Evolutionary conservation across 495 filamentous ascomycete genomes (phyloP), one percentile per base, ranked within the genome.

Genomic region (Neurospora sp.): DNA sequence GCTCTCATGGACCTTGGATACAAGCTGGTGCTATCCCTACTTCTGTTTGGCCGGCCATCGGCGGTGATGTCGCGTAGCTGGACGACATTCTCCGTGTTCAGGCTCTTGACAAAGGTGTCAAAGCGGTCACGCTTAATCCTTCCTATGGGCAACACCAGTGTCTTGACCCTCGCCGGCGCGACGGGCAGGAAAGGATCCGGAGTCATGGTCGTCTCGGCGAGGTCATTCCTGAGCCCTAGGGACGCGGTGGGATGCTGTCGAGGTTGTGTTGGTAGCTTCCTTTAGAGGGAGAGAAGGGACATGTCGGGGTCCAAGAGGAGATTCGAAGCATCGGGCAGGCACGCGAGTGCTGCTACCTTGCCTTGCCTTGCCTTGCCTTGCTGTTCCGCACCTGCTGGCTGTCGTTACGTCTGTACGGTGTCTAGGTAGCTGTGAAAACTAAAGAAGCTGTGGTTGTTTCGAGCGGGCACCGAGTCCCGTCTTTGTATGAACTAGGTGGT

Each of bases 21-120:
- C 14, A 65, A 35, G 27, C 53, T 35, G 53, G 14, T 7, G 6
- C 42, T n/a, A 7, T 37, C 68, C 91, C 77, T 90, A 97, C 93
- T 96, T 86, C 93, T 89, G 82, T 97, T 91, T 73, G 94, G 93
- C 70, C 92, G 88, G 79, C 86, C 85, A 87, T 97, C 93, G 73
- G 94, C 92, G 78, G 89, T 97, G 79, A 98, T 90, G 81, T 98
- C 96, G 78, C 93, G 91, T 73, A 99, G 87, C 71, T 91, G 91
- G 74, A 99, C 89, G 73, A 96, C 88, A 87, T 93, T 91, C 78
- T 96, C 91, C 73, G 87, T 83, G 79, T 91, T 89, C 70, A 99
- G 86, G 74, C 92, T 89, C 65, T 89, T 87, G 75, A 93, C 88
- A 81, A 98, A 97, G 73, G 85, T 84, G 71, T 89, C 78, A 81